Base-by-base conservation (phyloP, 31 red algal genomes). In the Asparagopsis taxiformis region DNA sequence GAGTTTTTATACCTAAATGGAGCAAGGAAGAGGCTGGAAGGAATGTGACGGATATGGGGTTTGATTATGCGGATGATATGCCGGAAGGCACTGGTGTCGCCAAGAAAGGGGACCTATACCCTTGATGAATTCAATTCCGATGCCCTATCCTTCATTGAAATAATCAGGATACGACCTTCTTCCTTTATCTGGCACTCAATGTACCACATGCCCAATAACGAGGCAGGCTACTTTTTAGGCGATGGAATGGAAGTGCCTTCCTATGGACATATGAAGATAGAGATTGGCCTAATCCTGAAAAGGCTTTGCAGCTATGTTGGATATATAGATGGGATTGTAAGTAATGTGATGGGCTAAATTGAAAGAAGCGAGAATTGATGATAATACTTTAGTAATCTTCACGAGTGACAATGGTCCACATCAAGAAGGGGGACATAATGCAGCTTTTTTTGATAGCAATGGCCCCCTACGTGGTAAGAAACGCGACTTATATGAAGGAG, bases 401-500 rank as follows among this genome's bases (percentile, higher is more conserved):
- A 23, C 56, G 19, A 23, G 19, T 21, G 56, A 60, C 21, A 60
- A 60, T 26, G 56, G 56, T n/a, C 10, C 56, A 11, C 56, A 60
- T 26, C 56, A 11, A 11, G 56, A 60, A 60, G 56, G 56, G 9
- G 56, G 56, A 11, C 56, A 60, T 21, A 23, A 60, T n/a, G 15
- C 10, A 10, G 13, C 10, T 19, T 60, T 60, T 26, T 60, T 11
- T 11, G 21, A 60, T 26, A 19, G 15, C 21, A 60, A 60, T 26
- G 56, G 56, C 10, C 13, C 10, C 10, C 21, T 60, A 11, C 56
- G 56, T 26, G 56, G 56, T n/a, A n/a, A n/a, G 11, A 60, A 60
- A 26, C 56, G 56, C 21, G 56, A 60, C 24, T 21, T 60, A 10
- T 60, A 60, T 26, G 56, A 60, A n/a, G 56, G 56, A n/a, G 56